Base-by-base conservation (phyloP, 306 rosid genomes). In the Prunus fruticosa region DNA sequence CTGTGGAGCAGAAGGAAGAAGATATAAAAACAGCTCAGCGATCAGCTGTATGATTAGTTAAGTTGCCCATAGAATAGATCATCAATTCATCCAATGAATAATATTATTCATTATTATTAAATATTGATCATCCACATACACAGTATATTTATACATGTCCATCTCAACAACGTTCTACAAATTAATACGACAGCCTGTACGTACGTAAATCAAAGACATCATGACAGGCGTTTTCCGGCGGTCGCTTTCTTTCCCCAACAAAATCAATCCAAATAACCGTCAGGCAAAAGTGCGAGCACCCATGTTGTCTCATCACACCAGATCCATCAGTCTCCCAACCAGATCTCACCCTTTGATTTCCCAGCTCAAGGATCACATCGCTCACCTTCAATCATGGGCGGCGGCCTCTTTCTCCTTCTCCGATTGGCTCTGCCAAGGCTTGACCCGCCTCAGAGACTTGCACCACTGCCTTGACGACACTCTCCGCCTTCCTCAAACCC, bases 141-240 rank as follows among this genome's bases (percentile, higher is more conserved):
- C 41, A 34, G 41, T 34, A 6, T 38, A 38, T 1, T 6, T 38
- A 38, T 38, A 38, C 43, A 38, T 5, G 8, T 34, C 41, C 8
- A 34, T 6, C 41, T 5, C 41, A 34, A 5, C 41, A 34, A 0
- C 41, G 41, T 34, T 34, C 41, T 34, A 34, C 41, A n/a, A n/a
- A n/a, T n/a, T n/a, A n/a, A n/a, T n/a, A n/a, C n/a, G n/a, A n/a
- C n/a, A n/a, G 34, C 34, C 34, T 30, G 38, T 32, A 34, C 8
- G 41, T 51, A 51, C 10, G 56, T 13, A 51, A 2, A 9, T 51
- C 56, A 1, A 51, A 51, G 20, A 56, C n/a, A 56, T 56, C 12
- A 93, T 94, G 98, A 93, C 91, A 6, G 93, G 94, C 71, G 96
- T 88, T 86, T 94, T 91, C 88, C 81, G 89, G 73, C 93, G 96